A percentile compares a stretch with the other conserved stretches of the same genome.
Evolutionary conservation across 176 grass and related monocot genomes (phyloP).

Genomic region (Triticum aestivum): IWGSC_CS_RefSeq_v2.1 NC_057809.1:588096577-588097076

Average conservation of each 20-base stretch:
- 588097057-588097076: background rate
- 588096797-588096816: slow-evolving; percentile 55
- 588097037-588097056: background rate
- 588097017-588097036: background rate
- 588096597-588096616: slow-evolving; percentile 85
- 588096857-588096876: slow-evolving; percentile 86
- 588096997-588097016: background rate
- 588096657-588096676: slow-evolving; percentile 78
- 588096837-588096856: slow-evolving; percentile 83
- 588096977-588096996: background rate
- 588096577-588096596: slow-evolving; percentile 89
- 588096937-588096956: background rate
- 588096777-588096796: background rate
- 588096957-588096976: background rate
- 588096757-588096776: background rate
- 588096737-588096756: background rate
- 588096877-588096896: slow-evolving; percentile 85
- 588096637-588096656: slow-evolving; percentile 87
- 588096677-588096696: slow-evolving; percentile 18
- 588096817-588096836: slow-evolving; percentile 76
- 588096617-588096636: slow-evolving; percentile 83
- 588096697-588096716: background rate
- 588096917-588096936: slow-evolving; percentile 34
- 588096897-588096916: slow-evolving; percentile 90
- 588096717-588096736: background rate